Base-by-base conservation (phyloP, 805 yeast genomes). In the Tetrapisispora namnaoensis region DNA sequence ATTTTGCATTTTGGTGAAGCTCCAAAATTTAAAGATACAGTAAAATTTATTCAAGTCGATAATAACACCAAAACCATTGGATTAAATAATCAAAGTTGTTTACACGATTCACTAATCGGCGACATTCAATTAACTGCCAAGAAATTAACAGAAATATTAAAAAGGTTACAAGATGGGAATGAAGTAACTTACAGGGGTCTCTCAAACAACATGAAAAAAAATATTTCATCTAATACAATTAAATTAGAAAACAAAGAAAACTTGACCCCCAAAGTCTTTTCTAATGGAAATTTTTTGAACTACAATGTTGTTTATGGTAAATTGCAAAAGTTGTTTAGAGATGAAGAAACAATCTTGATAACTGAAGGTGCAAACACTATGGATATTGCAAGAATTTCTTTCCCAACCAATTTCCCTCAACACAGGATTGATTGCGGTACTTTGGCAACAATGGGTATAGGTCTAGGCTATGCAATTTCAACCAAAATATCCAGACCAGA, bases 321-420 rank as follows among this genome's bases (percentile, higher is more conserved):
- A 0, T 65, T 82, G 11, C 63, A 79, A 22, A 72, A 72, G 0
- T 53, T 66, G 2, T 62, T 80, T 30, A 51, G 60, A 34, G 63
- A 64, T 42, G 51, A 61, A 8, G 55, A 68, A 13, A 65, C 76
- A 1, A 57, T 79, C 3, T 69, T 74, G 37, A 74, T 82, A 1
- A 72, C 80, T 4, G 89, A 83, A 61, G 89, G 89, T n/a, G 88
- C 89, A 1, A 81, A 82, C 57, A 81, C 88, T 0, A 82, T 83
- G 88, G 89, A 83, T 55, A 70, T 77, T 21, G 81, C 87, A 1
- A 69, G 89, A 44, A 69, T 79, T 11, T 75, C 83, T 0, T 82
- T 83, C 59, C 77, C 79, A 5, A 69, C 80, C 44, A 62, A 66
- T 8, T 54, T 55, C 2, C 83, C 88, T 0, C 72, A 74, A 50